A percentile compares a stretch with the other conserved stretches of the same genome.
Evolutionary conservation across 2,329 filamentous ascomycete species (phyloP).

Genomic region (Dothiorella sarmentorum): DNA sequence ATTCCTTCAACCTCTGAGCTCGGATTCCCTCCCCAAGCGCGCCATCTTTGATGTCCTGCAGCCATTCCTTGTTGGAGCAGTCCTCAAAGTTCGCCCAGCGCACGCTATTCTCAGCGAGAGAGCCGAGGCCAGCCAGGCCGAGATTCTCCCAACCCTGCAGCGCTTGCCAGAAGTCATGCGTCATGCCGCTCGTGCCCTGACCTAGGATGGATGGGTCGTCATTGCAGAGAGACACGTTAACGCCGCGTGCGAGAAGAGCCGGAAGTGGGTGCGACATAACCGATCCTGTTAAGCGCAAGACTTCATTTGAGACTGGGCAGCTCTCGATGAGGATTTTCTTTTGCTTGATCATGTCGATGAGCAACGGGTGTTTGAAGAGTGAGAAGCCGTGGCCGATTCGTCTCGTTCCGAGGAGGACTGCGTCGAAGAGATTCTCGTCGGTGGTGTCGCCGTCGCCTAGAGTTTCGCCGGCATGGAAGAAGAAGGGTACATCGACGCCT

Average conservation of each 20-base stretch:
- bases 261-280: slow-evolving; percentile 78
- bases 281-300: slow-evolving; percentile 72
- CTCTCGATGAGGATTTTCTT: slow-evolving; percentile 84
- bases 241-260: slow-evolving; percentile 77
- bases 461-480: slow-evolving; percentile 91
- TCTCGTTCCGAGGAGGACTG: slow-evolving; percentile 78
- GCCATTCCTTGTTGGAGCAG: slow-evolving; percentile 67
- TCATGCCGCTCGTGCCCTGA: slow-evolving; percentile 76
- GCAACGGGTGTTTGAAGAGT: slow-evolving; percentile 84
- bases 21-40: slow-evolving; percentile 68
- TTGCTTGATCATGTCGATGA: slow-evolving; percentile 85
- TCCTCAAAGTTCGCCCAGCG: slow-evolving; percentile 89
- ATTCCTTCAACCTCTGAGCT: slow-evolving; percentile 70
- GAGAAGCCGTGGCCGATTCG: slow-evolving; percentile 88
- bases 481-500: slow-evolving; percentile 81
- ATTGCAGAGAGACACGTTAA: slow-evolving; percentile 80
- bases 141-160: slow-evolving; percentile 90
- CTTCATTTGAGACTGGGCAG: slow-evolving; percentile 88
- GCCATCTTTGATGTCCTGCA: slow-evolving; percentile 68
- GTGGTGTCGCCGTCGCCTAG: slow-evolving; percentile 70
- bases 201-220: slow-evolving; percentile 89
- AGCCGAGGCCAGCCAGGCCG: slow-evolving; percentile 79
- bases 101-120: slow-evolving; percentile 87
- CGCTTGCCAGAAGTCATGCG: slow-evolving; percentile 91
- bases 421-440: slow-evolving; percentile 86